These are phyloP conservation scores for Mytilinidion resinicola DNA, from an alignment of 495 filamentous ascomycete species.

Conservation along the genomic window DNA sequence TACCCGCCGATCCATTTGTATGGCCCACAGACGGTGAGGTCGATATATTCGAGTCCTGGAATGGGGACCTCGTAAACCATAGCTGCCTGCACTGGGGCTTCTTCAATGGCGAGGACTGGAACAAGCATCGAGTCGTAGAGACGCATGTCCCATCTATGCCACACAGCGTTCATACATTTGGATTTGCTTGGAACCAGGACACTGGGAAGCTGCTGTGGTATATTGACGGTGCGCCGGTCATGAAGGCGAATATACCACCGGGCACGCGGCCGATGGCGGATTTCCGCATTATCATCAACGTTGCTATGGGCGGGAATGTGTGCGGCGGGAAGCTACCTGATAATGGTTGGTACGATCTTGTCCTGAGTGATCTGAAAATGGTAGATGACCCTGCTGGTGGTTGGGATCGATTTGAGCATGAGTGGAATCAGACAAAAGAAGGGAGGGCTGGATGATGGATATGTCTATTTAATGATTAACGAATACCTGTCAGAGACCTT, in stretches of 20 bases:
- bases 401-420: conserved; percentile 38
- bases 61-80: conserved; percentile 37
- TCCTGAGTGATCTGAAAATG: conserved; percentile 38
- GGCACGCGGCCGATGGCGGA: conserved; percentile 41
- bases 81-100: conserved; percentile 45
- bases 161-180: conserved; percentile 28
- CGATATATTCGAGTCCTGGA: conserved; percentile 32
- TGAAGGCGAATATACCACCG: conserved; percentile 38
- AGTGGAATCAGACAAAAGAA: conserved; percentile 34
- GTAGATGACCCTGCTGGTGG: conserved; percentile 37
- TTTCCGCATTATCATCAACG: conserved; percentile 39
- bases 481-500: too few species aligned
- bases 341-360: conserved; percentile 41
- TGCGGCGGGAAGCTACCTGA: conserved; percentile 36
- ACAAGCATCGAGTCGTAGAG: conserved; percentile 40
- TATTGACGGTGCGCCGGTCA: conserved; percentile 40
- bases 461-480: too few species aligned
- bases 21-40: conserved; percentile 33
- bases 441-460: conserved; percentile 21
- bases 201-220: conserved; percentile 39
- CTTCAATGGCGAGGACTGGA: conserved; percentile 38
- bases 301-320: conserved; percentile 45
- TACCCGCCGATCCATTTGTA: conserved; percentile 39
- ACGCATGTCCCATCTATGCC: conserved; percentile 33
- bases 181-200: conserved; percentile 39